phyloP scores from a whole-genome alignment of 2,329 filamentous ascomycete genomes.

The Whalleya microplaca region DNA sequence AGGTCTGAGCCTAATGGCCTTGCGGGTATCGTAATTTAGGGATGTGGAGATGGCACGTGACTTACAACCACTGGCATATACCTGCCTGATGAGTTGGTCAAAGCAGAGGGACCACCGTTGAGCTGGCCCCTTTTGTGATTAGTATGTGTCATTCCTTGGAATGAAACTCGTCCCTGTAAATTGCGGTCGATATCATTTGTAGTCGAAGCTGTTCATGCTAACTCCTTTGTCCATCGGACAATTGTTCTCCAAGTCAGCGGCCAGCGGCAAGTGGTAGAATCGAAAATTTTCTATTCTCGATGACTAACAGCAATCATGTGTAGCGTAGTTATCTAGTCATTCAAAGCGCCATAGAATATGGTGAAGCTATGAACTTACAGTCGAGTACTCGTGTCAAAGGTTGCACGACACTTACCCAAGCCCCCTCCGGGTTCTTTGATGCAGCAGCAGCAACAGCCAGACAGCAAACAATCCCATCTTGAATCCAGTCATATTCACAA shows the following conservation, averaged over 20 bases:
- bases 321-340: neutral
- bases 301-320: neutral
- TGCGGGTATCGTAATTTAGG: slow-evolving; percentile 8
- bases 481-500: slow-evolving; percentile 1
- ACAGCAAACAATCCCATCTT: neutral
- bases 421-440: neutral
- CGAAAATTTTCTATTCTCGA: neutral
- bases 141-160: neutral
- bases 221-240: neutral
- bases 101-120: no score
- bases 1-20: slow-evolving; percentile 22
- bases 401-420: neutral
- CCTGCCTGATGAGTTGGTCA: neutral
- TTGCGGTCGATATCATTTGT: no score
- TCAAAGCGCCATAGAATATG: neutral
- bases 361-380: neutral
- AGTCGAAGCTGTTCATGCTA: no score
- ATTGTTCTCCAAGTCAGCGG: neutral
- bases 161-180: neutral
- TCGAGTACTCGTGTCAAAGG: neutral
- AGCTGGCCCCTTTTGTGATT: no score
- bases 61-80: neutral
- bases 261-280: neutral
- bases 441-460: no score
- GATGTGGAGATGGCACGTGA: slow-evolving; percentile 25